These are phyloP conservation scores for Russula griseocarnosa DNA, from an alignment of 768 basidiomycete genomes.

Conservation along the genomic window DNA sequence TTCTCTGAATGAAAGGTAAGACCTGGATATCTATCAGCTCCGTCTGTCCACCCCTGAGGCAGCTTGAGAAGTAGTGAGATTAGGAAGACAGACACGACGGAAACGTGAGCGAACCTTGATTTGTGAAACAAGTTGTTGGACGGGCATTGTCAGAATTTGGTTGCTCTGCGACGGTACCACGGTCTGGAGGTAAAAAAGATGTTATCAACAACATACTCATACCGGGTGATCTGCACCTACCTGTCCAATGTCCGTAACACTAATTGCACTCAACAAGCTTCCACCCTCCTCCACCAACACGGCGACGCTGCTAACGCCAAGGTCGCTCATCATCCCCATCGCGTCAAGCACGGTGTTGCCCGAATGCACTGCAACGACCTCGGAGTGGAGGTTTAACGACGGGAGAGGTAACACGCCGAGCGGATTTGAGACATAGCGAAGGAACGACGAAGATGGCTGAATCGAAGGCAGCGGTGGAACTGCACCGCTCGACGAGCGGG, in stretches of 20 bases:
- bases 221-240: constrained; percentile 35
- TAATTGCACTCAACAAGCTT: constrained; percentile 66
- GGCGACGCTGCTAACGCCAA: constrained; percentile 80
- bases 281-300: constrained; percentile 65
- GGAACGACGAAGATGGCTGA: constrained; percentile 31
- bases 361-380: constrained; percentile 61
- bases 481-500: constrained; percentile 40
- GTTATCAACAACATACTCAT: background rate
- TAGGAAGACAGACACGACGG: background rate
- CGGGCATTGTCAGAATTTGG: constrained; percentile 62
- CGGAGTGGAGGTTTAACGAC: constrained; percentile 56
- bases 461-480: constrained; percentile 10
- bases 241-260: constrained; percentile 79
- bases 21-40: constrained; percentile 78
- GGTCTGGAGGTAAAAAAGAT: constrained; percentile 41
- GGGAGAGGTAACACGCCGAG: constrained; percentile 56
- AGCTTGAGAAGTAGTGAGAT: constrained; percentile 6
- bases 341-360: constrained; percentile 67
- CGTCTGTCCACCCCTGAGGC: constrained; percentile 73
- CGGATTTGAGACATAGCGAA: constrained; percentile 49
- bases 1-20: background rate
- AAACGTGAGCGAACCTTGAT: constrained; percentile 54
- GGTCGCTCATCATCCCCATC: constrained; percentile 82
- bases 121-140: constrained; percentile 63
- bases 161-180: constrained; percentile 81